These are phyloP conservation scores for Fusarium citri DNA, from an alignment of 2,329 filamentous ascomycete species.

Conservation along the genomic window DNA sequence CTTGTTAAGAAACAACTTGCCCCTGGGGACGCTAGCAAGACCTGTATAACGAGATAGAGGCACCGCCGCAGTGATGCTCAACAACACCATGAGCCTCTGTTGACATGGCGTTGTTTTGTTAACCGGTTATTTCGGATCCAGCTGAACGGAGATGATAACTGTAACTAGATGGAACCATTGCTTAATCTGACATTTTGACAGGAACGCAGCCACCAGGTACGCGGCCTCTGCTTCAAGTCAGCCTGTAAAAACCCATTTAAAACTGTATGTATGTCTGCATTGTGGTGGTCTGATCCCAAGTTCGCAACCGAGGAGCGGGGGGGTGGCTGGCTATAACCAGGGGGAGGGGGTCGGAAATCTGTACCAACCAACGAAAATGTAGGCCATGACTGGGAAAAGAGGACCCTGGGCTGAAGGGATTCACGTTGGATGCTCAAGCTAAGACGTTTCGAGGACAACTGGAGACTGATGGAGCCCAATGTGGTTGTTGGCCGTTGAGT, in stretches of 20 bases:
- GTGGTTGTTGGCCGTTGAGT: constrained; percentile 38
- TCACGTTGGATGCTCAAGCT: constrained; percentile 27
- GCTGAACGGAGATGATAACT: constrained; percentile 28
- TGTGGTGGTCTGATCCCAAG: constrained; percentile 47
- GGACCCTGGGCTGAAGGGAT: constrained; percentile 34
- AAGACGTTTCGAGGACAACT: constrained; percentile 30
- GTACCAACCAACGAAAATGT: constrained; percentile 35
- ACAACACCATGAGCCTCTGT: constrained; percentile 35
- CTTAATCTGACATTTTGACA: constrained; percentile 22
- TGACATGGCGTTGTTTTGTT: constrained; percentile 7
- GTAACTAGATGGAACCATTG: constrained; percentile 29
- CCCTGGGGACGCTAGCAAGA: constrained; percentile 18
- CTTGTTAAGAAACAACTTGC: constrained; percentile 25
- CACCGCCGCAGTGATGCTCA: constrained; percentile 35
- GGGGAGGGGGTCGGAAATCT: constrained; percentile 36
- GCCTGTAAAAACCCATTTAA: constrained; percentile 16
- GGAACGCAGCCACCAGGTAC: constrained; percentile 25
- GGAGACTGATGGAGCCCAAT: constrained; percentile 34
- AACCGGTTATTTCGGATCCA: constrained; percentile 25
- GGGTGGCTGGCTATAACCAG: constrained; percentile 43
- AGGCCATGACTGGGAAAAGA: constrained; percentile 35
- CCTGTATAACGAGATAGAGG: constrained; percentile 18
- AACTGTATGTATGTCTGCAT: constrained; percentile 32
- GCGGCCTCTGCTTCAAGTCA: constrained; percentile 22
- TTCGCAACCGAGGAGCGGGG: constrained; percentile 46